Base-by-base conservation (phyloP, 75 land plant species). In the Picea glauca region DNA sequence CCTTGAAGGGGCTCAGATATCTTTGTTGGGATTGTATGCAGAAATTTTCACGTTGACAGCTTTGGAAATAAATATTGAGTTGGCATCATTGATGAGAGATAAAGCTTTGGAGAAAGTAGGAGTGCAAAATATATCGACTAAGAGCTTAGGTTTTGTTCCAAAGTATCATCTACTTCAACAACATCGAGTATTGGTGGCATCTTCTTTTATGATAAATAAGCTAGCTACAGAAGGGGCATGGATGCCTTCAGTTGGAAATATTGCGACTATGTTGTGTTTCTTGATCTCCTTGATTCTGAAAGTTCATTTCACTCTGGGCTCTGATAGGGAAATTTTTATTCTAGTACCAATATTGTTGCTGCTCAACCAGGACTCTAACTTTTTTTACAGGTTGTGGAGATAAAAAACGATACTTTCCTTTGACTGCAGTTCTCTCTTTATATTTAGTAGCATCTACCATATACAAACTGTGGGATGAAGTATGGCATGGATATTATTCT, bases 321-420 rank as follows among this genome's bases (percentile, higher is more conserved):
- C 99, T 38, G 92, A 97, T 74, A 84, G 87, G 58, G 91, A 96
- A 90, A 74, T 81, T 26, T 26, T 26, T 26, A 26, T 26, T 26
- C 26, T 26, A 26, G 26, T 26, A 26, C 26, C 26, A 26, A 26
- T 26, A 26, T 26, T 26, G 26, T 26, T 26, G 26, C 26, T 26
- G 26, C 26, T 26, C 26, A 26, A 26, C 26, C 26, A 26, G 26
- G 26, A 26, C 26, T 26, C 26, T 26, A 26, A 26, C 26, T 26
- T 26, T 97, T 58, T 75, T 92, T 60, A 87, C 92, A 70, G 92
- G 98, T 5, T 97, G 94, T 83, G 92, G 99, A 26, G 99, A 97
- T 82, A 84, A 93, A 81, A 98, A 97, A 79, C 83, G 99, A 33
- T 97, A 97, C 76, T 94, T 97, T 78, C 99, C 99, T 11, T 87